A percentile compares a stretch with the other conserved stretches of the same genome.
These are phyloP conservation scores for Crithidia thermophila DNA, from an alignment of 208 protist species.

Conservation along the genomic window DNA sequence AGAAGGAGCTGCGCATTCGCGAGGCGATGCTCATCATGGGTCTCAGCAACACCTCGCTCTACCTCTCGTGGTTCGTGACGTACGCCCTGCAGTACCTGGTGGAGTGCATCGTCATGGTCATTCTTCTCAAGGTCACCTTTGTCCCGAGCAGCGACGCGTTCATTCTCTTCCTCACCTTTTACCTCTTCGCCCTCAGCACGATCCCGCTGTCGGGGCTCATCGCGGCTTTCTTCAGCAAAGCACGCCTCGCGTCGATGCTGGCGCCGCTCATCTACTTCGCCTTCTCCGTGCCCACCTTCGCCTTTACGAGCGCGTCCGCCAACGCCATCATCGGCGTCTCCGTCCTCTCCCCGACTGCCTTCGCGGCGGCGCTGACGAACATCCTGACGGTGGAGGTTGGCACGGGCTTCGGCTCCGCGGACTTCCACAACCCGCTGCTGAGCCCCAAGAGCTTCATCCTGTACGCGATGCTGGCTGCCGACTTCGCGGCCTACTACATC, in stretches of 20 bases:
- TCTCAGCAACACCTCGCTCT: slow-evolving; percentile 55
- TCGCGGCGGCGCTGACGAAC: slow-evolving; percentile 41
- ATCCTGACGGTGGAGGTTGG: slow-evolving; percentile 40
- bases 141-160: slow-evolving; percentile 43
- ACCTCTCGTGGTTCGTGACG: slow-evolving; percentile 59
- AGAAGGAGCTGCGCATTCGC: slow-evolving; percentile 87
- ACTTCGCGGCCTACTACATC: slow-evolving; percentile 64
- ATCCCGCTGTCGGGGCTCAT: slow-evolving; percentile 65
- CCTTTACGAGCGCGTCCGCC: slow-evolving; percentile 37
- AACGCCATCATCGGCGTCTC: slow-evolving; percentile 34
- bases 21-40: slow-evolving; percentile 92
- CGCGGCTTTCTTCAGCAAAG: slow-evolving; percentile 74
- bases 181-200: slow-evolving; percentile 45
- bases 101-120: slow-evolving; percentile 42
- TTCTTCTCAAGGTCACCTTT: slow-evolving; percentile 61
- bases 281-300: slow-evolving; percentile 65
- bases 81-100: slow-evolving; percentile 56
- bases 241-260: slow-evolving; percentile 59
- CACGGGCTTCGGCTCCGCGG: slow-evolving; percentile 22
- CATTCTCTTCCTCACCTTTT: slow-evolving; percentile 64
- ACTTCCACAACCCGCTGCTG: slow-evolving; percentile 30
- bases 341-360: slow-evolving; percentile 59
- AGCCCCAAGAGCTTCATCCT: slow-evolving; percentile 31
- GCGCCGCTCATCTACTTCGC: slow-evolving; percentile 75
- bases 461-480: slow-evolving; percentile 29